These are phyloP conservation scores for Pichia sporocuriosa DNA, from an alignment of 805 yeast genomes.

Conservation along the genomic window DNA sequence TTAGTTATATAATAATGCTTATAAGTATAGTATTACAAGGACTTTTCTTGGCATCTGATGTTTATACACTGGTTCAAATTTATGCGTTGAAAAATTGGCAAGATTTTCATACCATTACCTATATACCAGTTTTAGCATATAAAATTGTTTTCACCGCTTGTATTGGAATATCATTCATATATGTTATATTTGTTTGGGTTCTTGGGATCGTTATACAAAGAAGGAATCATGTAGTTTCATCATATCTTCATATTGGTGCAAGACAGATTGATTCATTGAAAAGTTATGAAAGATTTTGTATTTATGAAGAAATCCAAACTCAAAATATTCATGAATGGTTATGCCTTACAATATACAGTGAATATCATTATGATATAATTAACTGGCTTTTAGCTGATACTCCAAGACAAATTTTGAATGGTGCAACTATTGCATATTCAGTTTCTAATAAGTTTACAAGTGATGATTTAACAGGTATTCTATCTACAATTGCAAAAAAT, in stretches of 20 bases:
- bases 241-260: slow-evolving; percentile 63
- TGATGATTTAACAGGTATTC: slow-evolving; percentile 36
- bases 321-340: slow-evolving; percentile 63
- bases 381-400: slow-evolving; percentile 67
- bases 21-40: slow-evolving; percentile 40
- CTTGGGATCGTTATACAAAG: slow-evolving; percentile 52
- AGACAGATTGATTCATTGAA: slow-evolving; percentile 48
- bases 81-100: slow-evolving; percentile 54
- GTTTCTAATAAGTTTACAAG: slow-evolving; percentile 37
- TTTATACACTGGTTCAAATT: slow-evolving; percentile 70
- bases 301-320: slow-evolving; percentile 59
- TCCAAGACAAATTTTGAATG: slow-evolving; percentile 82
- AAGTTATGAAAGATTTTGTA: slow-evolving; percentile 62
- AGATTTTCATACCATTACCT: slow-evolving; percentile 26
- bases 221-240: slow-evolving; percentile 59
- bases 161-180: slow-evolving; percentile 60
- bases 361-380: slow-evolving; percentile 54
- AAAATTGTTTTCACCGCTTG: slow-evolving; percentile 45
- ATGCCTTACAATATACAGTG: slow-evolving; percentile 57
- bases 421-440: slow-evolving; percentile 57
- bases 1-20: slow-evolving; percentile 37
- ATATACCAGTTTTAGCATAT: slow-evolving; percentile 28
- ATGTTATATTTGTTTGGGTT: slow-evolving; percentile 49
- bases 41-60: slow-evolving; percentile 56
- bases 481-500: slow-evolving; percentile 50